Base-by-base conservation (phyloP, 202 grass and related monocot species). In the Musa balbisiana region DNA sequence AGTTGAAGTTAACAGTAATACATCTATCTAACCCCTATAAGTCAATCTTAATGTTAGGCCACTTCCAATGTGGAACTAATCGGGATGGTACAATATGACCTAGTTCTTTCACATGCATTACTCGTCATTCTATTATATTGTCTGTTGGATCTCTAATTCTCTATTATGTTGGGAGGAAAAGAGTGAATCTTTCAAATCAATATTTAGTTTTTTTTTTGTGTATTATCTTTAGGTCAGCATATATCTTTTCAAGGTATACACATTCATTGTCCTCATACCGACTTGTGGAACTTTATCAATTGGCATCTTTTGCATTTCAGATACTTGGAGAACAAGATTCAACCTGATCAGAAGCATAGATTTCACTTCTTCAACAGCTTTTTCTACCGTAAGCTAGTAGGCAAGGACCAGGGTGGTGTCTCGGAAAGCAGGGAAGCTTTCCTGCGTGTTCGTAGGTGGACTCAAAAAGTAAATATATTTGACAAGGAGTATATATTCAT, bases 341-440 rank as follows among this genome's bases (percentile, higher is more conserved):
- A 85, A 67, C 62, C 84, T 50, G 72, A 78, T 0, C 76, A 78
- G 76, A 99, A 87, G 78, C 56, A 58, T 75, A 95, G 73, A 69
- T 84, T 81, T 62, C 91, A 95, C 56, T 99, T 99, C 68, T 99
- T 99, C 67, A 99, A 96, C 82, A 99, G 96, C 73, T 99, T 99
- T 87, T 99, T 99, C 87, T 99, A 92, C 51, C 87, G 96, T 49
- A 99, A 99, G 85, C 84, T 99, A 73, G 91, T 99, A 69, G 96
- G 95, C 80, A 99, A 96, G 85, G 88, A 99, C 81, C 85, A 81
- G 69, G 91, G 83, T 43, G 92, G 85, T 85, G 86, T 82, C 77
- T 84, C 91, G 51, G 89, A 90, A 85, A 87, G 91, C 63, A 86
- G 85, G 86, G 86, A 83, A 73, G 96, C 96, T 85, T 99, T 99